Base-by-base conservation (phyloP, 1,284 basidiomycete species). In the Leccinum griseonigrum region DNA sequence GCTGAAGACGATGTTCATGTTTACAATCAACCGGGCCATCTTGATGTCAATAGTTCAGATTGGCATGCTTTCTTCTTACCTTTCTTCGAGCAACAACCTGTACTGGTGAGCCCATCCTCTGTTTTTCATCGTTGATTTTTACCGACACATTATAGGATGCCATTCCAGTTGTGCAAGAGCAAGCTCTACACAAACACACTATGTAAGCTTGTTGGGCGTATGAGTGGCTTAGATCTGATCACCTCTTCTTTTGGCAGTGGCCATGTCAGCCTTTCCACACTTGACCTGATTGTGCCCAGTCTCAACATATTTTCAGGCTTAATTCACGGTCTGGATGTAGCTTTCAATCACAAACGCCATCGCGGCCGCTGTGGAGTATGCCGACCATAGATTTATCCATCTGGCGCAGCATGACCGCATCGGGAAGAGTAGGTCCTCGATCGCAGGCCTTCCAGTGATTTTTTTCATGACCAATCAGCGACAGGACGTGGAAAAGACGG, bases 181-280 rank as follows among this genome's bases (percentile, higher is more conserved):
- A 88, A 88, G 83, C 67, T 67, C n/a, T 67, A 67, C 34, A 60
- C 66, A 9, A 67, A 67, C 40, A 67, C 66, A 5, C 62, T 67
- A 3, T 40, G 66, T 67, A 40, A 58, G 67, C 13, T 57, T 18
- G 31, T 31, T 48, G n/a, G 29, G 55, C 2, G 6, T 16, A 10
- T 8, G n/a, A 40, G 8, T 29, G 29, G 9, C 26, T 50, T 31
- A 26, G 13, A 18, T 18, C 48, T 64, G 43, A 67, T 18, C 16
- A 16, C 28, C 4, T 18, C 18, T 43, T 14, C 14, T 48, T 61
- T 18, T 36, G 6, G 4, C 34, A 67, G 66, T 67, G 54, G 67
- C 66, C 26, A 67, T 67, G 66, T 69, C 48, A 59, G 60, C 13
- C 26, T 50, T 28, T 55, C 43, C 22, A 7, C 34, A 14, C 28